A percentile compares a stretch with the other conserved stretches of the same genome.
Conservation (phyloP, 164 flowering plant species). For the Vitis labrusca region DNA sequence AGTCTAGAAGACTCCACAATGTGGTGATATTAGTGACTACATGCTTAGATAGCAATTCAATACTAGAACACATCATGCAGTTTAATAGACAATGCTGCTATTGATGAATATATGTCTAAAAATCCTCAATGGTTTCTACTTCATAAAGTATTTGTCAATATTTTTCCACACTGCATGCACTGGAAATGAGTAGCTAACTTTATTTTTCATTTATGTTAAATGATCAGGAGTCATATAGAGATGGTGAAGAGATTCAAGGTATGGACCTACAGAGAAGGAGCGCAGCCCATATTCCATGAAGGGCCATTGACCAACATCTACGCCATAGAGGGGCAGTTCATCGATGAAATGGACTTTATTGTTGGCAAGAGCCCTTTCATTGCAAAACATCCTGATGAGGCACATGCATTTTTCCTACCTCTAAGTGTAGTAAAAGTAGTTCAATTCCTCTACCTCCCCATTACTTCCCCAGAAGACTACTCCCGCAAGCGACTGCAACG, state of each 20-base stretch:
- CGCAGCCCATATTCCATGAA: conserved; percentile 46
- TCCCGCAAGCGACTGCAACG: conserved; percentile 31
- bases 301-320: conserved; percentile 63
- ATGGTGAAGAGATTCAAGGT: conserved; percentile 72
- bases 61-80: no score
- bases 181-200: no score
- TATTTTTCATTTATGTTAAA: not conserved
- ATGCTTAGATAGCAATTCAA: no score
- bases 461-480: conserved; percentile 14
- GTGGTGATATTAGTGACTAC: no score
- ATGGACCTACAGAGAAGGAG: conserved; percentile 71
- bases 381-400: conserved; percentile 51
- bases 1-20: not conserved
- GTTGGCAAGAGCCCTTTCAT: conserved; percentile 26
- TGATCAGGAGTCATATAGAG: conserved; percentile 68
- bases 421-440: conserved; percentile 43
- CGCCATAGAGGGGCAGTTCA: conserved; percentile 63
- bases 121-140: no score
- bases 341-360: conserved; percentile 43
- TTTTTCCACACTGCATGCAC: not conserved
- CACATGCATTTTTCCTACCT: conserved; percentile 61
- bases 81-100: no score
- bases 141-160: no score
- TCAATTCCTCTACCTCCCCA: conserved; percentile 39
- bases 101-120: no score